A percentile compares a stretch with the other conserved stretches of the same genome.
Conservation (phyloP, 345 rosid genomes). For the Camelina neglecta region DNA sequence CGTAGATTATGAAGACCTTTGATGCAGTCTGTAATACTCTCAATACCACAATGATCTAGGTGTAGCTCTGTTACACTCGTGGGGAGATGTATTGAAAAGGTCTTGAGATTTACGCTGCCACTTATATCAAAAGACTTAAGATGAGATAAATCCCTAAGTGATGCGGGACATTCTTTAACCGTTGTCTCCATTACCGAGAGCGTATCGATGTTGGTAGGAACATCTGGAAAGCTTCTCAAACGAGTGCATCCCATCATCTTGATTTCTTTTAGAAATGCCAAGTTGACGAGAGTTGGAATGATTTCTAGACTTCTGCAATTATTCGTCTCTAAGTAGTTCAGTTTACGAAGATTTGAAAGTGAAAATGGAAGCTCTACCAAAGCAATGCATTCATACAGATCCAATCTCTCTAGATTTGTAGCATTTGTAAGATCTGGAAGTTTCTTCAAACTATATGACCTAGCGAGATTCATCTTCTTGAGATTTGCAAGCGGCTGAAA, state of each 20-base stretch:
- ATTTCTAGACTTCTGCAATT: not conserved
- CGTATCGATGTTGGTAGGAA: not conserved
- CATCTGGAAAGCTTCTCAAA: not conserved
- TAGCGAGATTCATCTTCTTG: not conserved
- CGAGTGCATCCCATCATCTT: not conserved
- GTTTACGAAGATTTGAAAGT: not conserved
- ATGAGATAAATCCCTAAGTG: not conserved
- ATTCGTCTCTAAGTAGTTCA: rapidly evolving
- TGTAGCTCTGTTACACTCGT: not conserved
- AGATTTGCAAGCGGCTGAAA: slow-evolving; percentile 33
- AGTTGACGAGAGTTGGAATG: not conserved
- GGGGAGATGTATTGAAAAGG: slow-evolving; percentile 3
- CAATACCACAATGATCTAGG: not conserved
- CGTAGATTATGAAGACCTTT: not conserved
- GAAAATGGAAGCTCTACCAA: slow-evolving; percentile 24
- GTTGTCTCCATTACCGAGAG: not conserved
- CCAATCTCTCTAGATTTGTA: slow-evolving; percentile 16
- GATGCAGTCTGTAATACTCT: not conserved
- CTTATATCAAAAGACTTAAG: not conserved
- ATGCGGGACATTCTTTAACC: not conserved
- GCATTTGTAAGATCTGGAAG: slow-evolving; percentile 24
- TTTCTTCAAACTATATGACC: not conserved
- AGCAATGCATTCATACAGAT: slow-evolving; percentile 4
- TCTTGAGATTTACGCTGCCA: not conserved
- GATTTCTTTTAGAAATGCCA: not conserved